A percentile compares a stretch with the other conserved stretches of the same genome.
phyloP scores from a whole-genome alignment of 805 yeast species.

The Pichia thaimueangensis region DNA sequence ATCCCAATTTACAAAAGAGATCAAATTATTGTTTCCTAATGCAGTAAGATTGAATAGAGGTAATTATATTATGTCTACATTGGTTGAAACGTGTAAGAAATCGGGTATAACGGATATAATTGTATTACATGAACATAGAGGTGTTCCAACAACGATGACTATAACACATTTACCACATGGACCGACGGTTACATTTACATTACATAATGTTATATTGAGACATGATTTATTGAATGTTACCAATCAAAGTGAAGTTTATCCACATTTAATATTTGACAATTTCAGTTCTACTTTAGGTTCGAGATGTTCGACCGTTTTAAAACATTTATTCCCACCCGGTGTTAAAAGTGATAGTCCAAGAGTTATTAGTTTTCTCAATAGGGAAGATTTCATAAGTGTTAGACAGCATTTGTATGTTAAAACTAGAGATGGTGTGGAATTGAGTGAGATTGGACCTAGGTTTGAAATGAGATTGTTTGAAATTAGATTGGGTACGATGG shows the following conservation, averaged over 20 bases:
- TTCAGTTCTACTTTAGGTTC: conserved; percentile 76
- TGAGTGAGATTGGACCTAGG: conserved; percentile 97
- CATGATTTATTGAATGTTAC: conserved; percentile 87
- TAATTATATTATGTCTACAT: conserved; percentile 75
- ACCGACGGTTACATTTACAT: conserved; percentile 88
- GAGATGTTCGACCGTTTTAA: conserved; percentile 71
- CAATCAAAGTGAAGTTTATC: conserved; percentile 84
- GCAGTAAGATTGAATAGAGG: conserved; percentile 90
- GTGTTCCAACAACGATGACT: conserved; percentile 93
- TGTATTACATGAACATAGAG: conserved; percentile 92
- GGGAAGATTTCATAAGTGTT: conserved; percentile 87
- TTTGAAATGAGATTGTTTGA: conserved; percentile 95
- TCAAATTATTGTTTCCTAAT: conserved; percentile 84
- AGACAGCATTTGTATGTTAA: conserved; percentile 92
- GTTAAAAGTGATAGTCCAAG: conserved; percentile 83
- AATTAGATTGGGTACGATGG: conserved; percentile 81
- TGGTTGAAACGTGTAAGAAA: conserved; percentile 72
- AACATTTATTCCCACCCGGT: conserved; percentile 96
- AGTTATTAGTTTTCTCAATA: conserved; percentile 87
- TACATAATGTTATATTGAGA: conserved; percentile 89
- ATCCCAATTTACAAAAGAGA: conserved; percentile 88
- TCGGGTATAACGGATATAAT: conserved; percentile 81
- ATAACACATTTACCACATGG: conserved; percentile 97
- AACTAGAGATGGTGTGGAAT: conserved; percentile 81
- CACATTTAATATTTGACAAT: conserved; percentile 90